phyloP scores from a whole-genome alignment of 192 early-diverging fungal species.

The Backusella tuberculispora region DNA sequence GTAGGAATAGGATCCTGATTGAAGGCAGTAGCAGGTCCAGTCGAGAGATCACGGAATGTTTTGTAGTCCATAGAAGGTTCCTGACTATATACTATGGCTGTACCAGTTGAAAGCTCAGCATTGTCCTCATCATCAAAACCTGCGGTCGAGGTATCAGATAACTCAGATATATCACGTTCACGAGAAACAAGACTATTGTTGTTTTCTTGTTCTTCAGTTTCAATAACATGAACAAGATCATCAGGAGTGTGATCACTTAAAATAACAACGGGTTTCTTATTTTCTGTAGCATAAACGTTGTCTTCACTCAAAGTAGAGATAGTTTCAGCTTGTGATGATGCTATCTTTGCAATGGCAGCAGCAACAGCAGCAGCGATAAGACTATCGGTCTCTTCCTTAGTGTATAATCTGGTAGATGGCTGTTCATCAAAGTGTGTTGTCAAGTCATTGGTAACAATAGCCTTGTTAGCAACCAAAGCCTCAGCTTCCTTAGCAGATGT shows the following conservation, averaged over 20 bases:
- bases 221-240: background rate
- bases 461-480: background rate
- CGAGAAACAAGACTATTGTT: background rate
- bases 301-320: background rate
- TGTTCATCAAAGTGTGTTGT: background rate
- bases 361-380: constrained; percentile 34
- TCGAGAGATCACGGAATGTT: background rate
- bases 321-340: background rate
- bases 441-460: too few relatives aligned
- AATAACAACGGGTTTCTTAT: background rate
- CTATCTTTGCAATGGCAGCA: constrained; percentile 24
- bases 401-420: background rate
- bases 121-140: background rate
- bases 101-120: background rate
- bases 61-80: background rate
- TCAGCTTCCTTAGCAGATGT: background rate
- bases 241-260: background rate
- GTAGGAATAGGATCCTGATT: background rate
- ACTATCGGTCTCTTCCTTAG: constrained; percentile 27
- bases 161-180: background rate
- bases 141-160: background rate
- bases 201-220: background rate
- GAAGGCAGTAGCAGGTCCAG: background rate
- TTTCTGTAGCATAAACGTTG: background rate
- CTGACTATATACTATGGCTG: background rate